Base-by-base conservation (phyloP, 2,329 filamentous ascomycete genomes). In the Colletotrichum brevisporum region DNA sequence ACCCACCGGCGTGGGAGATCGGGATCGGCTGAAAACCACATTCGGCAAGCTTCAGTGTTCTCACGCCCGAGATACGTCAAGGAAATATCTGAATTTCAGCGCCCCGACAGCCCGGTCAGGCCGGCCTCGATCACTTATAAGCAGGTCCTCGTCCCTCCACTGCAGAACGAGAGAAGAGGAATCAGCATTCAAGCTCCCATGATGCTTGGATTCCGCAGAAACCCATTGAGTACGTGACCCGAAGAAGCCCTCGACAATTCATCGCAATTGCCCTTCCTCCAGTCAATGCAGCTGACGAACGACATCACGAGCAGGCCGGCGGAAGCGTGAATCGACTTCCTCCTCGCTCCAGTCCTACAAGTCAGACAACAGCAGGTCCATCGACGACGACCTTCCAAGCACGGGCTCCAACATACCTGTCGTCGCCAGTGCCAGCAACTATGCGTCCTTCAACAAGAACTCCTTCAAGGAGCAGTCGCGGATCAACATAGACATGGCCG, bases 181-280 rank as follows among this genome's bases (percentile, higher is more conserved):
- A 41, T 9, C 43, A 60, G 13, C 43, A 56, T 12, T 21, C 18
- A 45, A 45, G n/a, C 43, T 45, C 18, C 16, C 24, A 65, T 15
- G 45, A 69, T 69, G 66, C 66, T 69, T 60, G 66, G 66, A 69
- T 66, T 69, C 55, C 61, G 62, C 62, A 66, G 54, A 66, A 65
- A 66, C 51, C 62, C 66, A 51, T 41, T 66, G 43, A 69, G 66
- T 69, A 52, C 43, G 65, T 64, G 47, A 50, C n/a, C 47, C n/a
- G 13, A 21, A 12, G 9, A 9, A 5, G 13, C 47, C n/a, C n/a
- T 24, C 47, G 3, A 36, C 18, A 24, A 6, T 26, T 13, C 31
- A 36, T 6, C 31, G 31, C 31, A 10, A 36, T 10, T 52, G 5
- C 24, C 43, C 18, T 15, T 41, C 18, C 5, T 50, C 21, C 10